Conservation (phyloP, 768 basidiomycete species). For the Suillus placidus region DNA sequence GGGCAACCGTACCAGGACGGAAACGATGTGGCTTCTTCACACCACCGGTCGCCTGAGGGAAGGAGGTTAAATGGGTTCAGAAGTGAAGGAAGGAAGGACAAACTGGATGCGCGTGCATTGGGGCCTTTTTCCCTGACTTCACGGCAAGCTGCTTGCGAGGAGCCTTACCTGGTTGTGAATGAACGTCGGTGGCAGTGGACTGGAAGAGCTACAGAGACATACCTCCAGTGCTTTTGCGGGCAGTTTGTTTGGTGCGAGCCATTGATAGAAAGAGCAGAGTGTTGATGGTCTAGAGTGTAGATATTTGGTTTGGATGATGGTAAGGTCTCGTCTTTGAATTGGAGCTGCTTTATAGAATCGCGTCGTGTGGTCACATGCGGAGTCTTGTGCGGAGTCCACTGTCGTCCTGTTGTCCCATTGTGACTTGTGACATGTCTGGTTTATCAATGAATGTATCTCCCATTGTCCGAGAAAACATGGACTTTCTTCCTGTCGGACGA, state of each 20-base stretch:
- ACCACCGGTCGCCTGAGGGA: conserved; percentile 67
- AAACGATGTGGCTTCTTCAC: conserved; percentile 94
- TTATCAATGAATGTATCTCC: neutral
- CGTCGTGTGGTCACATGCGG: neutral
- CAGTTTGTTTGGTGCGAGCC: conserved; percentile 79
- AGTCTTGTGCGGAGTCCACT: neutral
- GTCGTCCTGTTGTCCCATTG: neutral
- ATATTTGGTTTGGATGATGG: neutral
- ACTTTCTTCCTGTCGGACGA: neutral
- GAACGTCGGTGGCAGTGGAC: neutral
- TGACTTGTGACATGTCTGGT: neutral
- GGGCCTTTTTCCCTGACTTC: conserved; percentile 51
- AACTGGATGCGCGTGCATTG: conserved; percentile 53
- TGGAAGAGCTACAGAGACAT: conserved; percentile 18
- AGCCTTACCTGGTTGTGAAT: conserved; percentile 47
- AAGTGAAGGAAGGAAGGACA: neutral
- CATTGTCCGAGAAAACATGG: neutral
- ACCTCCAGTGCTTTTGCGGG: conserved; percentile 79
- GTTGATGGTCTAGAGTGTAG: neutral
- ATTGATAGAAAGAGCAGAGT: conserved; percentile 35
- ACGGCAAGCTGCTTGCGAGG: conserved; percentile 75
- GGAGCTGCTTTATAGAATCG: conserved; percentile 1
- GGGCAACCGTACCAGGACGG: conserved; percentile 82
- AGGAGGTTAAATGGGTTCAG: conserved; percentile 29
- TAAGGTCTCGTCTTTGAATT: neutral